phyloP scores from a whole-genome alignment of 2,329 filamentous ascomycete genomes.

The Periglandula ipomoeae region DNA sequence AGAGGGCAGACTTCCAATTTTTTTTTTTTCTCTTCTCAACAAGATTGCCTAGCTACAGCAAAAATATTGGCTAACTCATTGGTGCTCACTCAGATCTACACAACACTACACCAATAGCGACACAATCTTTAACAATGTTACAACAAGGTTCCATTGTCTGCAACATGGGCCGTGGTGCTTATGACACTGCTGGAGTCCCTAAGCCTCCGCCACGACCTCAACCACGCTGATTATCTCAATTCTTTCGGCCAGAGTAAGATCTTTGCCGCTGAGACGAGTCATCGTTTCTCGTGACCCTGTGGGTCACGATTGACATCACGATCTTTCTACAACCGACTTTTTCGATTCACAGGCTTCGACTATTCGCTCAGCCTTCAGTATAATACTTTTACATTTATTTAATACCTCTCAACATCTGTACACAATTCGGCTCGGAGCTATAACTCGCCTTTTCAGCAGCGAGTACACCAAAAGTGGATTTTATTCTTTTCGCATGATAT shows the following conservation, averaged over 20 bases:
- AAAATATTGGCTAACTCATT: background rate
- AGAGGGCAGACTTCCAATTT: background rate
- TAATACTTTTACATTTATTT: slow-evolving; percentile 17
- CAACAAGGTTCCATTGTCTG: slow-evolving; percentile 21
- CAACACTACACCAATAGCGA: slow-evolving; percentile 4
- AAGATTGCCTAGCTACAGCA: background rate
- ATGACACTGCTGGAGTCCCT: slow-evolving; percentile 40
- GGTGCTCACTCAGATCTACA: background rate
- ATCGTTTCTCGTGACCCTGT: background rate
- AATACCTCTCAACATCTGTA: slow-evolving; percentile 18
- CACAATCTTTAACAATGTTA: slow-evolving; percentile 25
- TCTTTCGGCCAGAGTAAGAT: background rate
- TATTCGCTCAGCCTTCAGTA: slow-evolving; percentile 8
- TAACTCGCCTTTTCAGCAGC: slow-evolving; percentile 29
- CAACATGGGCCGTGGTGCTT: slow-evolving; percentile 43
- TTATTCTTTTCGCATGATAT: slow-evolving; percentile 5
- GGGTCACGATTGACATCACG: background rate
- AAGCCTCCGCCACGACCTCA: slow-evolving; percentile 37
- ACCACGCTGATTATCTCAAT: slow-evolving; percentile 22
- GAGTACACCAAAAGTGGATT: slow-evolving; percentile 17
- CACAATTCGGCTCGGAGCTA: slow-evolving; percentile 28
- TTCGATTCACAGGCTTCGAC: slow-evolving; percentile 7
- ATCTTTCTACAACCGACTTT: too few relatives aligned
- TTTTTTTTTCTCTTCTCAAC: background rate
- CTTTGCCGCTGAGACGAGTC: background rate